Evolutionary conservation across 1,139 yeast species (phyloP), one percentile per base, ranked within the genome.

Genomic region (Taiozyma sp.): DNA sequence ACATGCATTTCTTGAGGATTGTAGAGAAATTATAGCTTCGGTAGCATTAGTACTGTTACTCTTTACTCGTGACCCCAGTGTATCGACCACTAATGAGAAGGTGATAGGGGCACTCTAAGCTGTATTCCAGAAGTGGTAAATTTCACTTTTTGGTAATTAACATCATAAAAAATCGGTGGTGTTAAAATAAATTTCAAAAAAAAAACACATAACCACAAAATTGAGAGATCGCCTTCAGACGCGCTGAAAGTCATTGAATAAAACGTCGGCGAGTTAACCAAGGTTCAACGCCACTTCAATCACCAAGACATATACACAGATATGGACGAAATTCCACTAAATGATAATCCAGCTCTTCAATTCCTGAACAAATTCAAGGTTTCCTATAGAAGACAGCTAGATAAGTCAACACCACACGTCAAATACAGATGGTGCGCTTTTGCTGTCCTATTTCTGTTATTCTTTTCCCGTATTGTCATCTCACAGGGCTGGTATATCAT

Each of bases 401-500:
- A 93, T 70, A 81, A 80, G 61, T 75, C 84, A 6, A 95, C 93
- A 2, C 98, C 99, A n/a, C 81, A 76, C 60, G 76, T 83, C 10
- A 68, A 75, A 44, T 77, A 83, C 57, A 83, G 99, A 70, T 93
- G 99, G 99, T 64, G 72, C 13, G 86, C 76, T 0, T 81, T 88
- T 54, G 90, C 78, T 19, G 78, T 65, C 3, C 70, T 89, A 48
- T 65, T 89, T 39, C 55, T 73, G 4, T 38, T 88, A 40, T 93
- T 93, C 65, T 70, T 91, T 70, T 57, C 83, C 32, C 80, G 99
- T 58, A 87, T 93, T 46, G 63, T 92, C 8, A 49, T 78, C 13
- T 72, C 86, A 27, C 96, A 90, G 68, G 98, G 98, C 1, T 93
- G 98, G 98, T 93, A 91, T 70, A 92, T 93, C 58, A 86, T 93